Base-by-base conservation (phyloP, 2,329 filamentous ascomycete genomes). In the Lachnellula willkommii region DNA sequence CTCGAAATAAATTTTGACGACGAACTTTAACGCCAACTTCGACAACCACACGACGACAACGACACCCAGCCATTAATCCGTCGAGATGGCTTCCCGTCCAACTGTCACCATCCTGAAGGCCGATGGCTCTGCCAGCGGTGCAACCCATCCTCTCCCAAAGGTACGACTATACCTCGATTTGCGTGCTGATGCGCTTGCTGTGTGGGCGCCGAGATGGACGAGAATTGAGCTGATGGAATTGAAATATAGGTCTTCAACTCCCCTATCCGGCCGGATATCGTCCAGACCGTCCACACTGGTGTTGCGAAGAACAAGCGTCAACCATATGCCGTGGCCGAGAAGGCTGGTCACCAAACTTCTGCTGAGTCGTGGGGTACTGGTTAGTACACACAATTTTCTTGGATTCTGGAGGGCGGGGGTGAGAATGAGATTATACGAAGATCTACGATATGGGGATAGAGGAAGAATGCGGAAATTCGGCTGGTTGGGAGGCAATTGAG, bases 301-400 rank as follows among this genome's bases (percentile, higher is more conserved):
- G 95, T 99, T 84, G 93, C 93, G 77, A 99, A 99, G 90, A 99
- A 99, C 88, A 96, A 95, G 88, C 89, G 94, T 77, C 94, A 99
- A 82, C 92, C 94, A 70, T 99, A 99, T 79, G 86, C 94, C 73
- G 94, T 99, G 84, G 96, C 91, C 88, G 93, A 97, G 89, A 99
- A 99, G 89, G 94, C 94, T 75, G 94, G 94, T 83, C 94, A 99
- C 83, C 94, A 99, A 84, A 99, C 94, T 76, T 96, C 90, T 79
- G 94, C 94, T 75, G 94, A 99, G 85, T 99, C 95, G 69, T 99
- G 94, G 94, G 93, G 93, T 87, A 97, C 93, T 82, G 93, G 90
- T 95, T 77, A 79, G 88, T 88, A 65, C 60, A 65, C 47, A 57
- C n/a, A 54, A 62, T 62, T 62, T 57, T 52, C 53, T 58, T 68